These are phyloP conservation scores for Leccinum disarticulatum DNA, from an alignment of 768 basidiomycete species.

Conservation along the genomic window DNA sequence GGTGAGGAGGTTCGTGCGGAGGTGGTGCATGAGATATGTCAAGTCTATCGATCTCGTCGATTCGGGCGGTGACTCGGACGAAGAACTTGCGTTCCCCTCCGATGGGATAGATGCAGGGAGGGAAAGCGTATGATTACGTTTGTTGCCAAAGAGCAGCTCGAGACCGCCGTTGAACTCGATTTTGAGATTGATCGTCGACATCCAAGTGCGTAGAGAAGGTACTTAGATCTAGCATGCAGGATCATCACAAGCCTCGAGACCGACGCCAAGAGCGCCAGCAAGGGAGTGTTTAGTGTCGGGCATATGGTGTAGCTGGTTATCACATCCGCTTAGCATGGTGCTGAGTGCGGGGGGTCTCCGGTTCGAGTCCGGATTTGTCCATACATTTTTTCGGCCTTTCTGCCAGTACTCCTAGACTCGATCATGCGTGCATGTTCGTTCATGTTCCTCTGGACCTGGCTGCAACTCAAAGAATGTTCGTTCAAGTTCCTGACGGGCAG, in stretches of 20 bases:
- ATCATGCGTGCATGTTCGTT: no score
- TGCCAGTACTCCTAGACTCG: no score
- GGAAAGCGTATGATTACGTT: slow-evolving; percentile 55
- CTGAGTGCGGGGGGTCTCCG: slow-evolving; percentile 39
- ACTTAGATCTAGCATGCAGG: not conserved
- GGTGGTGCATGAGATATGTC: slow-evolving; percentile 73
- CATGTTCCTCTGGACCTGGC: no score
- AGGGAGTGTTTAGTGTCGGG: slow-evolving; percentile 6
- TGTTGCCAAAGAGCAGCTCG: slow-evolving; percentile 78
- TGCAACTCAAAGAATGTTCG: not conserved
- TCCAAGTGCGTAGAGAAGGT: not conserved
- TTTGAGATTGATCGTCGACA: slow-evolving; percentile 42
- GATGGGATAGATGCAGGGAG: slow-evolving; percentile 46
- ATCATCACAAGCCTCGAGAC: not conserved
- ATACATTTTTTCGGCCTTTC: slow-evolving; percentile 20
- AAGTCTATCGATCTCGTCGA: slow-evolving; percentile 56
- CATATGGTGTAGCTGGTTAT: slow-evolving; percentile 43
- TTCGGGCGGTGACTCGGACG: not conserved
- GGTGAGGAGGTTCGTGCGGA: slow-evolving; percentile 74
- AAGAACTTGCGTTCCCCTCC: not conserved
- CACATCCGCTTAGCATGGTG: slow-evolving; percentile 40
- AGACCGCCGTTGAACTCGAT: slow-evolving; percentile 85
- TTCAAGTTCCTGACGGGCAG: not conserved
- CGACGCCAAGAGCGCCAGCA: not conserved
- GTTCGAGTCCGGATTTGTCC: slow-evolving; percentile 43